A percentile compares a stretch with the other conserved stretches of the same genome.
Evolutionary conservation across 306 rosid species (phyloP).

Genomic region (Dalbergia cultrata): DNA sequence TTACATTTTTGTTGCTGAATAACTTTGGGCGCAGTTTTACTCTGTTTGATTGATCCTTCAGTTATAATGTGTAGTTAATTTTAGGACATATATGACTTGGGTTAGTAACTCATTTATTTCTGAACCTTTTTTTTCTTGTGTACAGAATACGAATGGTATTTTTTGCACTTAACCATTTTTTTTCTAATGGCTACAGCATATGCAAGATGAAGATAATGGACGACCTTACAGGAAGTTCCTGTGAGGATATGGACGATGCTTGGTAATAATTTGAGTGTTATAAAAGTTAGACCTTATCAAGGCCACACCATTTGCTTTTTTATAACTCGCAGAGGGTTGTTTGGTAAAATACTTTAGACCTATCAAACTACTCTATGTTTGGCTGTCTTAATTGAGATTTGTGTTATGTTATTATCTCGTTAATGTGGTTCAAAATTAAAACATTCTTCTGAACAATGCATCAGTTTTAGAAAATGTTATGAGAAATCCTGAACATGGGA

Average conservation of each 20-base stretch:
- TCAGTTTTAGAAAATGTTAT: slow-evolving; percentile 21
- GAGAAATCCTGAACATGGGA: neutral
- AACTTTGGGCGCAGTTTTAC: neutral
- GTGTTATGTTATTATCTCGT: slow-evolving; percentile 32
- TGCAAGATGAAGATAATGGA: slow-evolving; percentile 96
- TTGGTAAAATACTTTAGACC: slow-evolving; percentile 30
- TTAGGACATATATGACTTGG: neutral
- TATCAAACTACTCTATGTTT: slow-evolving; percentile 23
- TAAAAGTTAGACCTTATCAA: slow-evolving; percentile 40
- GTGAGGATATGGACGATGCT: slow-evolving; percentile 51
- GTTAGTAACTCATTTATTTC: neutral
- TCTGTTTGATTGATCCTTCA: neutral
- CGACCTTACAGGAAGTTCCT: slow-evolving; percentile 87
- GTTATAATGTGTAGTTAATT: neutral
- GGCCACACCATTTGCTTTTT: slow-evolving; percentile 44
- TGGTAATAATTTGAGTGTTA: slow-evolving; percentile 54
- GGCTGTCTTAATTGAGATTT: slow-evolving; percentile 23
- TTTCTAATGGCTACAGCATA: slow-evolving; percentile 65
- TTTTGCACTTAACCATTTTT: neutral
- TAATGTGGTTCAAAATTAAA: slow-evolving; percentile 28
- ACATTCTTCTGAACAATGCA: neutral
- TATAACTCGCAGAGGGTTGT: slow-evolving; percentile 34
- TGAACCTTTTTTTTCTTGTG: neutral
- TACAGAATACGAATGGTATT: neutral
- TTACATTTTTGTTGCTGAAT: slow-evolving; percentile 6